phyloP scores from a whole-genome alignment of 139 green algal genomes.

The Bryopsis sp. region DNA sequence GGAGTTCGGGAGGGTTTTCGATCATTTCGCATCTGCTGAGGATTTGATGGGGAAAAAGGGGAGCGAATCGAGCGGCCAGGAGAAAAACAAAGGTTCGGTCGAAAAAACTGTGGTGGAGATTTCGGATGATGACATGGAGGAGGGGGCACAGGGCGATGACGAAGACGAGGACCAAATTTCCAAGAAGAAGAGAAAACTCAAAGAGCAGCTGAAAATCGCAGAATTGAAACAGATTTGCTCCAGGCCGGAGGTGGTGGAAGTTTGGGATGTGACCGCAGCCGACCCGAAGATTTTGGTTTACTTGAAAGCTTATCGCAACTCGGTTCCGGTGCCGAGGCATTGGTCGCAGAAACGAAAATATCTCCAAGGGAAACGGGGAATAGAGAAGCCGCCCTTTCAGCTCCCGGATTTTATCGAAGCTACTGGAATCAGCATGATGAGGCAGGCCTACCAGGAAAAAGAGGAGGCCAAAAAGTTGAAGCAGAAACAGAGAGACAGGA shows the following conservation, averaged over 20 bases:
- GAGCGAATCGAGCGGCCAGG: no score
- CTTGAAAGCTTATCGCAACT: constrained; percentile 91
- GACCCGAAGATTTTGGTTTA: constrained; percentile 89
- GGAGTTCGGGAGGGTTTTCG: constrained; percentile 57
- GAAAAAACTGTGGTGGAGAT: no score
- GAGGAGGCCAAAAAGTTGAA: constrained; percentile 82
- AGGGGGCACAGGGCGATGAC: not conserved
- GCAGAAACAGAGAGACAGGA: constrained; percentile 66
- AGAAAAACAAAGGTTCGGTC: no score
- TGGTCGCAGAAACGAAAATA: constrained; percentile 97
- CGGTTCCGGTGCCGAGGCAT: constrained; percentile 85
- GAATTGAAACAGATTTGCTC: constrained; percentile 84
- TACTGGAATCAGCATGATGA: constrained; percentile 84
- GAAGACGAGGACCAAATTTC: constrained; percentile 43
- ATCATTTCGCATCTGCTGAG: constrained; percentile 55
- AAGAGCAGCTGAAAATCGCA: constrained; percentile 67
- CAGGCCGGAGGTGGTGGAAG: constrained; percentile 91
- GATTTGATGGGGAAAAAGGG: no score
- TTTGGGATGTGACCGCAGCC: constrained; percentile 89
- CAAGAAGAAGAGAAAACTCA: constrained; percentile 74
- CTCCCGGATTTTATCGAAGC: constrained; percentile 95
- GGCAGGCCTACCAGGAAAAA: constrained; percentile 79
- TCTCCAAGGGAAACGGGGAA: constrained; percentile 92
- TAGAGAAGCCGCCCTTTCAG: constrained; percentile 97
- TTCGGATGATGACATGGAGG: not conserved